These are phyloP conservation scores for Aspergillus carbonarius DNA, from an alignment of 2,329 filamentous ascomycete species.

Conservation along the genomic window DNA sequence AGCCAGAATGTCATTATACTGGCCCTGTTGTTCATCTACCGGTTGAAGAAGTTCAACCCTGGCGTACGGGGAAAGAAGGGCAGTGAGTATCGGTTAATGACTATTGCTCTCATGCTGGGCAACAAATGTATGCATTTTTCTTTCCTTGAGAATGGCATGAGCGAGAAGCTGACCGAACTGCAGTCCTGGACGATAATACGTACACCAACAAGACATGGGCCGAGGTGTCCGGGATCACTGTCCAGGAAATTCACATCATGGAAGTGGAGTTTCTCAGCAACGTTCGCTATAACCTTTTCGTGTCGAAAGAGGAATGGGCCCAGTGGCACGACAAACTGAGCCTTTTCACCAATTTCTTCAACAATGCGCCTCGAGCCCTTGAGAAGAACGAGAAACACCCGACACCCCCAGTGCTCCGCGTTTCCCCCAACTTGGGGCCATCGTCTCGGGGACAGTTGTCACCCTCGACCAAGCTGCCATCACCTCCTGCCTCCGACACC, in stretches of 20 bases:
- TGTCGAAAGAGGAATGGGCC: slow-evolving; percentile 81
- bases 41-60: slow-evolving; percentile 86
- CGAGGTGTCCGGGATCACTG: slow-evolving; percentile 90
- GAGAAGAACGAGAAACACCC: slow-evolving; percentile 37
- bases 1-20: slow-evolving; percentile 92
- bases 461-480: slow-evolving; percentile 42
- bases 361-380: slow-evolving; percentile 59
- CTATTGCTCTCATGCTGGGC: slow-evolving; percentile 93
- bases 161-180: slow-evolving; percentile 17
- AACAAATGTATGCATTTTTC: slow-evolving; percentile 72
- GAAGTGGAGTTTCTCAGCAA: slow-evolving; percentile 99
- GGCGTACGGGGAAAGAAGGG: slow-evolving; percentile 86
- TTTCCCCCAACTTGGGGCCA: slow-evolving; percentile 39
- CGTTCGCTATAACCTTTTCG: slow-evolving; percentile 90
- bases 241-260: slow-evolving; percentile 97
- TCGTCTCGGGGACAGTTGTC: slow-evolving; percentile 28
- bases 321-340: slow-evolving; percentile 81
- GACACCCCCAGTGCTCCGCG: slow-evolving; percentile 28
- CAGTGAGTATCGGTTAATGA: slow-evolving; percentile 89
- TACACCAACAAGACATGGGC: slow-evolving; percentile 99
- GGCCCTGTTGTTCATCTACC: slow-evolving; percentile 87
- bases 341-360: slow-evolving; percentile 80
- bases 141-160: not conserved
- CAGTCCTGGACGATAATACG: slow-evolving; percentile 94
- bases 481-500: slow-evolving; percentile 36